A percentile compares a stretch with the other conserved stretches of the same genome.
These are phyloP conservation scores for Neurospora sp. DNA, from an alignment of 495 filamentous ascomycete genomes.

Conservation along the genomic window DNA sequence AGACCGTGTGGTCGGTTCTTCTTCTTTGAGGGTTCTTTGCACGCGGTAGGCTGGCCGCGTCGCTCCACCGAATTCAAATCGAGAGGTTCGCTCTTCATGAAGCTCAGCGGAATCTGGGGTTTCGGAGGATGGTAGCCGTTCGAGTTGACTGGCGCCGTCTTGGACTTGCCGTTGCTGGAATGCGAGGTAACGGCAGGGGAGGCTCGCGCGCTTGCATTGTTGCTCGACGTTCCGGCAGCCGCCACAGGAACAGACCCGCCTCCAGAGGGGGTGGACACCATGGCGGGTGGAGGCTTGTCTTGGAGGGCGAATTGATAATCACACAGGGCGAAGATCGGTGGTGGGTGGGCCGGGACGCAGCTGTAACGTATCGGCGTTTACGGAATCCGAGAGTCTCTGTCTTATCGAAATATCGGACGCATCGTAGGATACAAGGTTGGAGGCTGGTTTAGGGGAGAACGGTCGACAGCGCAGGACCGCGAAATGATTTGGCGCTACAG, in stretches of 20 bases:
- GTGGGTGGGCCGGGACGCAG: neutral
- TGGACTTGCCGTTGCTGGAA: slow-evolving; percentile 29
- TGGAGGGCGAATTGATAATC: neutral
- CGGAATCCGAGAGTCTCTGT: neutral
- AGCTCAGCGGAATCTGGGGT: slow-evolving; percentile 38
- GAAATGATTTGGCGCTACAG: neutral
- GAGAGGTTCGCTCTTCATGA: slow-evolving; percentile 49
- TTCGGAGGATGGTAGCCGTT: slow-evolving; percentile 44
- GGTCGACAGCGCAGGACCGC: neutral
- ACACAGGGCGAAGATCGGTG: neutral
- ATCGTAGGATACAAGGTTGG: neutral
- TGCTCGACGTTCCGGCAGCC: slow-evolving; percentile 19
- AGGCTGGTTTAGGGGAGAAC: neutral
- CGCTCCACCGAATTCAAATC: slow-evolving; percentile 88
- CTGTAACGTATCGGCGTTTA: neutral
- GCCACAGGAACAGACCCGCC: slow-evolving; percentile 23
- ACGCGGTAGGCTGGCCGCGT: slow-evolving; percentile 64
- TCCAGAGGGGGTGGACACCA: slow-evolving; percentile 32
- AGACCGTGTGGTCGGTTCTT: slow-evolving; percentile 71
- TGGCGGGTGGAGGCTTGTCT: slow-evolving; percentile 13
- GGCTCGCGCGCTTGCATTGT: slow-evolving; percentile 35
- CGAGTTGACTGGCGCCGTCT: slow-evolving; percentile 34
- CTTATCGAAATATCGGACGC: neutral
- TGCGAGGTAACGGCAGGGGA: slow-evolving; percentile 34
- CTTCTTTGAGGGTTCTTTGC: slow-evolving; percentile 64